Percentiles rank a stretch among this genome's conserved stretches.
Conservation (phyloP, 768 basidiomycete species). For the Termitomyces sp. region DNA sequence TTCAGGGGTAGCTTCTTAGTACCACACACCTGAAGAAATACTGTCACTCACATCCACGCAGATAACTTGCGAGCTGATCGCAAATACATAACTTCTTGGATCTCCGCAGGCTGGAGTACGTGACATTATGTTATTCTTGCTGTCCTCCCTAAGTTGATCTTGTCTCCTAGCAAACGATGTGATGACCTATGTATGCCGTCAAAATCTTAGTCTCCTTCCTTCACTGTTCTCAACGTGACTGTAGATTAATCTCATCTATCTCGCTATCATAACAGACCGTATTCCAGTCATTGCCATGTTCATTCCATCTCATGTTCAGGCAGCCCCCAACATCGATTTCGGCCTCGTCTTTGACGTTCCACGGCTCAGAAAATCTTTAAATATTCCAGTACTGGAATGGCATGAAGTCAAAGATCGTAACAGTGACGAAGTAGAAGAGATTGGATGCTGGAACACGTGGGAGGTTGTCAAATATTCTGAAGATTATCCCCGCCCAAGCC, state of each 20-base stretch:
- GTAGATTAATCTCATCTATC: slow-evolving; percentile 53
- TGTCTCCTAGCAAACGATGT: slow-evolving; percentile 63
- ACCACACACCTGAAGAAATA: neutral
- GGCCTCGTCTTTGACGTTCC: slow-evolving; percentile 58
- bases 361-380: slow-evolving; percentile 36
- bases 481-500: slow-evolving; percentile 31
- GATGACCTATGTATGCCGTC: slow-evolving; percentile 51
- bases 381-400: slow-evolving; percentile 55
- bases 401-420: slow-evolving; percentile 48
- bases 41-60: slow-evolving; percentile 15
- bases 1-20: slow-evolving; percentile 43
- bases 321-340: slow-evolving; percentile 47
- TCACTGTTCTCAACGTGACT: neutral
- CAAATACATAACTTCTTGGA: slow-evolving; percentile 70
- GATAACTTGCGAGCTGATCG: slow-evolving; percentile 58
- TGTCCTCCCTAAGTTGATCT: slow-evolving; percentile 1
- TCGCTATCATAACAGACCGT: slow-evolving; percentile 51
- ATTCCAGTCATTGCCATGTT: slow-evolving; percentile 57
- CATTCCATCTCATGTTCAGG: slow-evolving; percentile 47
- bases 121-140: slow-evolving; percentile 11
- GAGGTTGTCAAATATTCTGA: slow-evolving; percentile 37
- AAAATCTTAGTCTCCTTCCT: neutral
- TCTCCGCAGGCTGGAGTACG: slow-evolving; percentile 75
- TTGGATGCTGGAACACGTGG: slow-evolving; percentile 56
- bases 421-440: slow-evolving; percentile 34